Evolutionary conservation across 73 alveolate species (phyloP).

Genomic region (Paramecium sonneborni): DNA sequence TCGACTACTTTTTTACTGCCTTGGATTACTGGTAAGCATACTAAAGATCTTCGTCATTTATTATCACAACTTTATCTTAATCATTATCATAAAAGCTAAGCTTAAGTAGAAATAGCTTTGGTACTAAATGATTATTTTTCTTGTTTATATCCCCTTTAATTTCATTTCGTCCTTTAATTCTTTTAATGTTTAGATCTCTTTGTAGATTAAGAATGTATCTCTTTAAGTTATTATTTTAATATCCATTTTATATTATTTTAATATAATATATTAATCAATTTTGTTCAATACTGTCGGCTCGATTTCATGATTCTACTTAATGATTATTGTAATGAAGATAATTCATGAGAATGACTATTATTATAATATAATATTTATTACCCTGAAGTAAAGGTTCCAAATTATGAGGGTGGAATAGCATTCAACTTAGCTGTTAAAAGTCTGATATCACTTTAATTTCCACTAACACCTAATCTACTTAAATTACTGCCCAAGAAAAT

Average conservation of each 20-base stretch:
- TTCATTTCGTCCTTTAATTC: background rate
- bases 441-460: background rate
- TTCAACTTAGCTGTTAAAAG: conserved; percentile 14
- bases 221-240: conserved; percentile 9
- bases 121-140: background rate
- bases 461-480: background rate
- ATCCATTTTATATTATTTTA: background rate
- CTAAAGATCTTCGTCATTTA: background rate
- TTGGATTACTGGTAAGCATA: background rate
- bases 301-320: conserved; percentile 19
- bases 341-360: conserved; percentile 18
- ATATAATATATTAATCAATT: conserved; percentile 7
- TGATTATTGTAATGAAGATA: conserved; percentile 4
- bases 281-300: conserved; percentile 5
- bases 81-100: conserved; percentile 33
- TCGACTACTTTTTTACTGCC: background rate
- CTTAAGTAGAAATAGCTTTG: background rate
- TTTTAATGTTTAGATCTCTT: background rate
- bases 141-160: background rate
- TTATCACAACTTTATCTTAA: background rate
- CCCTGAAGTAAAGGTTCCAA: conserved; percentile 39
- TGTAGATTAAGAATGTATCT: background rate
- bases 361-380: background rate
- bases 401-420: background rate
- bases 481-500: background rate